phyloP scores from a whole-genome alignment of 768 basidiomycete genomes.

The Phlebiopsis gigantea region DNA sequence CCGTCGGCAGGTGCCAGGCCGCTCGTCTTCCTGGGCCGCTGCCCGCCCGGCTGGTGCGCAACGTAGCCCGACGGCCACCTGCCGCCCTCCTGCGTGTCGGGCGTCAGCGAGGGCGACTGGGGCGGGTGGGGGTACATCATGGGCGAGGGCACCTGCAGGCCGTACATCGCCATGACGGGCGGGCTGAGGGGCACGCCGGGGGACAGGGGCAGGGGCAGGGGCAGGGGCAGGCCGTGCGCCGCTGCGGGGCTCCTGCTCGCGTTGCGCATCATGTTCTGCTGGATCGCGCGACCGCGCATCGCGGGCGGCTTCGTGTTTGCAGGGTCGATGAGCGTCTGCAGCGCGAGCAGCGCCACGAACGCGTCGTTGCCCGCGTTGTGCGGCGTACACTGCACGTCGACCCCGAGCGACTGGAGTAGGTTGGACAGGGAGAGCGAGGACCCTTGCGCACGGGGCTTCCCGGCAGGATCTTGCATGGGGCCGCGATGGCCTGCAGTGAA shows the following conservation, averaged over 20 bases:
- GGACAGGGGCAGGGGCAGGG: constrained; percentile 10
- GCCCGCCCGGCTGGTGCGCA: neutral
- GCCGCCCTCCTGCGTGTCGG: neutral
- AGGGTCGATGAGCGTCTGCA: constrained; percentile 67
- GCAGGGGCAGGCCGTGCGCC: constrained; percentile 10
- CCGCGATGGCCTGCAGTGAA: constrained; percentile 54
- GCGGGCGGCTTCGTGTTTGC: constrained; percentile 29
- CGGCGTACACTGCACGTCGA: constrained; percentile 36
- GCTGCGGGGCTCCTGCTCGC: constrained; percentile 15
- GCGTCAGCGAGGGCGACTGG: neutral
- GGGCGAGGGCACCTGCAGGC: constrained; percentile 2
- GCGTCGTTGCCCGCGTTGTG: constrained; percentile 84
- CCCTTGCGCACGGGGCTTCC: constrained; percentile 43
- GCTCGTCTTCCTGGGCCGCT: constrained; percentile 6
- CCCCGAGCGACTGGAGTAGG: constrained; percentile 55
- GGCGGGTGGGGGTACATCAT: constrained; percentile 1
- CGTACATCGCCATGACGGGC: constrained; percentile 5
- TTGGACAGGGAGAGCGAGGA: constrained; percentile 59
- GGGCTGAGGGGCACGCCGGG: constrained; percentile 14
- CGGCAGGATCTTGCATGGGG: constrained; percentile 56
- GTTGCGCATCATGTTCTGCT: constrained; percentile 13
- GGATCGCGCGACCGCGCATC: constrained; percentile 7
- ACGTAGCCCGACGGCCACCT: constrained; percentile 5
- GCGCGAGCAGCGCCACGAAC: constrained; percentile 57
- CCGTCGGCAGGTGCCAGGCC: constrained; percentile 4